Conservation (phyloP, 2,329 filamentous ascomycete species). For the Ophioceras dolichostomum region DNA sequence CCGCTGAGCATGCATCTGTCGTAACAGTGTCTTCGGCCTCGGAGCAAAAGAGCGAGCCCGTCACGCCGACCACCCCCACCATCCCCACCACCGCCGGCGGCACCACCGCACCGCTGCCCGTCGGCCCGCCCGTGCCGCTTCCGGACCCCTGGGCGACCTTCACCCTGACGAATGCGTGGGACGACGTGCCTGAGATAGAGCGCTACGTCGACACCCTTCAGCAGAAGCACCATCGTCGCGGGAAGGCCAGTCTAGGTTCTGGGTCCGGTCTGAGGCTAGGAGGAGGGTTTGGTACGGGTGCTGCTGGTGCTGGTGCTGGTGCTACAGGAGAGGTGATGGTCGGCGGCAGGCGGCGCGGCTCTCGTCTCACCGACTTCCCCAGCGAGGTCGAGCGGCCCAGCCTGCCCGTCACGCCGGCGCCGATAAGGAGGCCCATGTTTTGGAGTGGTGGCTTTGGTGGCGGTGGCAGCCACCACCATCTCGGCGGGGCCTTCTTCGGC, state of each 20-base stretch:
- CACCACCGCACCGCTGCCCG: too few species aligned
- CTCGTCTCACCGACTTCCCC: constrained; percentile 79
- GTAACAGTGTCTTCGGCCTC: constrained; percentile 21
- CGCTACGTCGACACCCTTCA: constrained; percentile 72
- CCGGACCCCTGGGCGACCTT: constrained; percentile 62
- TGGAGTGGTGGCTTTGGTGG: constrained; percentile 41
- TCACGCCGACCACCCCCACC: constrained; percentile 35
- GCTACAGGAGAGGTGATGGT: constrained; percentile 3
- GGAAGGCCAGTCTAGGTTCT: constrained; percentile 12
- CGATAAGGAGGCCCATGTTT: constrained; percentile 55
- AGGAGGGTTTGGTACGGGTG: background rate
- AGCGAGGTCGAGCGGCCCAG: constrained; percentile 72
- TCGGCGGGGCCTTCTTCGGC: too few species aligned
- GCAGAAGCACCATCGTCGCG: constrained; percentile 33
- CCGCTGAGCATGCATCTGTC: constrained; percentile 17
- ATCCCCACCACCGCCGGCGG: too few species aligned
- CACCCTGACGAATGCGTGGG: constrained; percentile 80
- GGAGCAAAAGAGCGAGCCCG: constrained; percentile 25
- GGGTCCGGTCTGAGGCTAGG: constrained; percentile 15
- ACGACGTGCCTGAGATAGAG: constrained; percentile 78
- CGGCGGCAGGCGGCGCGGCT: constrained; percentile 23
- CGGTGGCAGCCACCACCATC: too few species aligned
- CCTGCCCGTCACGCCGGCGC: constrained; percentile 81
- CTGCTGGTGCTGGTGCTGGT: background rate
- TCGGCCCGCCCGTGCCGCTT: constrained; percentile 32